Percentiles rank a stretch among this genome's conserved stretches.
Conservation (phyloP, 1,284 basidiomycete species). For the Nidula niveotomentosa region DNA sequence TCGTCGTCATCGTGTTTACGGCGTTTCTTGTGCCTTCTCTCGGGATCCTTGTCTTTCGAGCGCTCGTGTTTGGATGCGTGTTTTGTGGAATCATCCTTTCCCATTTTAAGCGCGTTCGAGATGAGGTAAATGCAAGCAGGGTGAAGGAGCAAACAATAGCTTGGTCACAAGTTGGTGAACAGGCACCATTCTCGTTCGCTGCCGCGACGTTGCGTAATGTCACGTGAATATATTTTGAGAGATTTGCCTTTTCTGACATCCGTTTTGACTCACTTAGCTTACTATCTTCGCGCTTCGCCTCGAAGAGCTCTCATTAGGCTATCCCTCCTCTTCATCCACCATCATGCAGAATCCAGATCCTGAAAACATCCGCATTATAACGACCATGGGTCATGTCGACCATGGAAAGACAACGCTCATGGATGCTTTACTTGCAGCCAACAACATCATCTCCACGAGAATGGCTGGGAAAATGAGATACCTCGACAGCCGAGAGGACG, state of each 20-base stretch:
- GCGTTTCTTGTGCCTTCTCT: slow-evolving; percentile 49
- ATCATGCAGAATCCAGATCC: slow-evolving; percentile 49
- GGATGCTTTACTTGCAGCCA: slow-evolving; percentile 94
- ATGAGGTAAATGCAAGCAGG: too few relatives aligned
- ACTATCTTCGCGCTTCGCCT: neutral
- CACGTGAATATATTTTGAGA: neutral
- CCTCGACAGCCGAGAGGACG: slow-evolving; percentile 94
- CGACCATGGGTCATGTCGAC: slow-evolving; percentile 83
- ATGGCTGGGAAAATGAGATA: slow-evolving; percentile 98
- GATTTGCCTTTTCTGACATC: too few relatives aligned
- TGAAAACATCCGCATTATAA: slow-evolving; percentile 70
- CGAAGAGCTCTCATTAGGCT: neutral
- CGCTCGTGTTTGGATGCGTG: slow-evolving; percentile 10
- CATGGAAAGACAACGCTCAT: slow-evolving; percentile 96
- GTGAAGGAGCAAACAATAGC: too few relatives aligned
- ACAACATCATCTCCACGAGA: slow-evolving; percentile 94
- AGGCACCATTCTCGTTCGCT: neutral
- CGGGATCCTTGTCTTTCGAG: slow-evolving; percentile 30
- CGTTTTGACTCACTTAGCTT: too few relatives aligned
- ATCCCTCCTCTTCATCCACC: neutral
- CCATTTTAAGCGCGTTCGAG: slow-evolving; percentile 6
- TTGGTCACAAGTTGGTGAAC: too few relatives aligned
- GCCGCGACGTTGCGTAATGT: neutral
- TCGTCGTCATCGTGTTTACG: slow-evolving; percentile 42
- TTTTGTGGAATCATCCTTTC: slow-evolving; percentile 19